Evolutionary conservation across 306 rosid species (phyloP).

Genomic region (Coriaria nepalensis): DNA sequence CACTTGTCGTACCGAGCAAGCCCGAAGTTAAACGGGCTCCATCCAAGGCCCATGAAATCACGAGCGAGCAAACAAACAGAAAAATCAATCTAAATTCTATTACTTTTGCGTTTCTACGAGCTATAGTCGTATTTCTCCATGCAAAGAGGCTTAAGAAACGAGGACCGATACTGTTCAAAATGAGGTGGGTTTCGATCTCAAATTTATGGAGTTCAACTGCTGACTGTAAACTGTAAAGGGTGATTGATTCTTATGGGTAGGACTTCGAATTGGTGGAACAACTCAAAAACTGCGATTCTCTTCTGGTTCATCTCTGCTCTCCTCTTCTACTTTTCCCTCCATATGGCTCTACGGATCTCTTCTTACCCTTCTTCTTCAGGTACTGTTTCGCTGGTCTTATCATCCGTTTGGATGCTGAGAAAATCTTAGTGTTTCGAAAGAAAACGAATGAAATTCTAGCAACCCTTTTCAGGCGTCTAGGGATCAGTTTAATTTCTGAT

Average conservation of each 20-base stretch:
- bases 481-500: not conserved
- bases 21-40: too few relatives aligned
- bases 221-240: too few relatives aligned
- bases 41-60: too few relatives aligned
- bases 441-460: not conserved
- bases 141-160: not conserved
- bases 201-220: too few relatives aligned
- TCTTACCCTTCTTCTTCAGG: constrained; percentile 19
- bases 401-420: not conserved
- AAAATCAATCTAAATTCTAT: too few relatives aligned
- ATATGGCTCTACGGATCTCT: constrained; percentile 44
- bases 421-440: not conserved
- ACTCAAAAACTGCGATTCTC: constrained; percentile 28
- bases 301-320: constrained; percentile 53
- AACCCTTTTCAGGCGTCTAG: not conserved
- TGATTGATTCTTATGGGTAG: constrained; percentile 8
- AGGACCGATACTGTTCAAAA: too few relatives aligned
- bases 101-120: too few relatives aligned
- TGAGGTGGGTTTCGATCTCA: too few relatives aligned
- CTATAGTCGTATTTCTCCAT: too few relatives aligned
- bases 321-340: constrained; percentile 48
- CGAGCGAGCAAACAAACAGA: too few relatives aligned
- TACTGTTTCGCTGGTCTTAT: constrained; percentile 5
- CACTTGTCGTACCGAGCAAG: too few relatives aligned
- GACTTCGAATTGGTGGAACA: constrained; percentile 21